Percentiles rank a stretch among this genome's conserved stretches.
phyloP scores from a whole-genome alignment of 2,329 filamentous ascomycete genomes.

The Beauveria rudraprayagi region DNA sequence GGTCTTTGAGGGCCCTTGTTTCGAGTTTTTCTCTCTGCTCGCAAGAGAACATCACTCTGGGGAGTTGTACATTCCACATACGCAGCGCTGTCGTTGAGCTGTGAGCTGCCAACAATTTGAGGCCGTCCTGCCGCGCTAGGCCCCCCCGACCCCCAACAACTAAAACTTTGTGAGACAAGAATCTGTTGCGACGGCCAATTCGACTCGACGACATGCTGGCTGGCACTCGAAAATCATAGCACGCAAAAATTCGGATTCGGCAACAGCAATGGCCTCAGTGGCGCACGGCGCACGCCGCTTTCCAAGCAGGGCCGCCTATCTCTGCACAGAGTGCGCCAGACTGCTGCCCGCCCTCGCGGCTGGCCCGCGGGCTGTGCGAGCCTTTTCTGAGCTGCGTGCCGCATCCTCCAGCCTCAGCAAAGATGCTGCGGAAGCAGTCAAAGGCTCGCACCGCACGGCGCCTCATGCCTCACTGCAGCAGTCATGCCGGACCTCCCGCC shows the following conservation, averaged over 20 bases:
- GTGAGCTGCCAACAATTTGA: slow-evolving; percentile 7
- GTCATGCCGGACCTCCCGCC: background rate
- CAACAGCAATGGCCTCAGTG: slow-evolving; percentile 16
- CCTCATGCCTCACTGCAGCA: background rate
- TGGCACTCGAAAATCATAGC: background rate
- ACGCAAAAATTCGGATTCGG: background rate
- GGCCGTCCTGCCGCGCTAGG: background rate
- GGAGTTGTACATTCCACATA: background rate
- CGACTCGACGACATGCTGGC: background rate
- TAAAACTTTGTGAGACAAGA: background rate
- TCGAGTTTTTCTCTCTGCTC: background rate
- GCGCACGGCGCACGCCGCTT: slow-evolving; percentile 16
- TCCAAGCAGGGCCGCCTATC: slow-evolving; percentile 14
- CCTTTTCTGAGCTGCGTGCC: background rate
- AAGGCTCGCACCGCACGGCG: background rate
- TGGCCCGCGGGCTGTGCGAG: background rate
- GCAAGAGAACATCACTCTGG: background rate
- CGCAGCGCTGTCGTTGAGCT: background rate
- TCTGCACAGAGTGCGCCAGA: slow-evolving; percentile 13
- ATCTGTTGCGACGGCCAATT: background rate
- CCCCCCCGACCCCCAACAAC: slow-evolving; percentile 1
- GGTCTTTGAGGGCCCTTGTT: background rate
- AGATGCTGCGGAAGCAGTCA: background rate
- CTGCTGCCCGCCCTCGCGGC: slow-evolving; percentile 2
- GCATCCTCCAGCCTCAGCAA: background rate